Conservation (phyloP, 495 filamentous ascomycete species). For the Venustampulla echinocandica region DNA sequence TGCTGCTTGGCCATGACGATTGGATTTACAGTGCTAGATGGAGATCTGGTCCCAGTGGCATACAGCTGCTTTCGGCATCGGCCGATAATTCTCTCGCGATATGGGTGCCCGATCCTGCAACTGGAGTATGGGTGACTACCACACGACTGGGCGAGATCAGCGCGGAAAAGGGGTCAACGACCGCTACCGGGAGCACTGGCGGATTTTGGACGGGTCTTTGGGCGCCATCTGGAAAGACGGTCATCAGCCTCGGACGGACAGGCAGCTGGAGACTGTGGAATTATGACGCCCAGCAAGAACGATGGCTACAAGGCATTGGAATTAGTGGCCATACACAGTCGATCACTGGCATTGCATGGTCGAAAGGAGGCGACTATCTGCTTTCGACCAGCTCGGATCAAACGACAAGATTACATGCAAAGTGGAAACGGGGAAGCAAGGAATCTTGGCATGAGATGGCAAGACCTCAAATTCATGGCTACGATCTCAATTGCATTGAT, state of each 20-base stretch:
- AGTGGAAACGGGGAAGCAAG: slow-evolving; percentile 52
- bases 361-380: slow-evolving; percentile 71
- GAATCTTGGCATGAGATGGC: slow-evolving; percentile 86
- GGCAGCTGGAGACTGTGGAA: slow-evolving; percentile 89
- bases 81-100: slow-evolving; percentile 92
- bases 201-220: slow-evolving; percentile 95
- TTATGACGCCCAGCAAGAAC: slow-evolving; percentile 41
- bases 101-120: slow-evolving; percentile 75
- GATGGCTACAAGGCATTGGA: slow-evolving; percentile 69
- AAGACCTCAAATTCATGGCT: slow-evolving; percentile 94
- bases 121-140: slow-evolving; percentile 81
- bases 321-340: slow-evolving; percentile 77
- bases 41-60: slow-evolving; percentile 45
- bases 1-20: slow-evolving; percentile 93
- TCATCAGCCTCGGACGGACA: slow-evolving; percentile 78
- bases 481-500: slow-evolving; percentile 92
- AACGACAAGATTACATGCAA: slow-evolving; percentile 85
- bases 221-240: slow-evolving; percentile 65
- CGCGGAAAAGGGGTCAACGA: slow-evolving; percentile 85
- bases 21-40: slow-evolving; percentile 90
- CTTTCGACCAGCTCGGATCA: slow-evolving; percentile 87
- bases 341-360: slow-evolving; percentile 76
- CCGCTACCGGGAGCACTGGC: slow-evolving; percentile 88
- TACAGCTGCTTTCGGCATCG: slow-evolving; percentile 80
- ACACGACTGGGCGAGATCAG: slow-evolving; percentile 88